Evolutionary conservation across 169 alveolate species (phyloP).

Genomic region (Prorocentrum cordatum): DNA sequence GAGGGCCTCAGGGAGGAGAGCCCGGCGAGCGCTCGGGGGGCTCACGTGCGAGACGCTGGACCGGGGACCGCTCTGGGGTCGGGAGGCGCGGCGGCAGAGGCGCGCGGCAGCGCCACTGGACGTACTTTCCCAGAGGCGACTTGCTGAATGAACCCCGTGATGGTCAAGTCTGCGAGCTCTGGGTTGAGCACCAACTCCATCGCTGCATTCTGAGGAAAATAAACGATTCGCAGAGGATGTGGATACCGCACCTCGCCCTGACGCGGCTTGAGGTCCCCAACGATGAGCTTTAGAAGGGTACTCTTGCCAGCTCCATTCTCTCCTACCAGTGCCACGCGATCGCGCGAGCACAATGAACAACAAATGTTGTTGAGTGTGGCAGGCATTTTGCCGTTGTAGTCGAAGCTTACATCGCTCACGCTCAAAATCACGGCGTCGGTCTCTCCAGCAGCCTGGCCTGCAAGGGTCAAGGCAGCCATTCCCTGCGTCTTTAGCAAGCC

Average conservation of each 20-base stretch:
- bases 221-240: neutral
- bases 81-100: too few relatives aligned
- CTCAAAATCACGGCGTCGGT: neutral
- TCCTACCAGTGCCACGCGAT: too few relatives aligned
- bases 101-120: too few relatives aligned
- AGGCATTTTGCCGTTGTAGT: neutral
- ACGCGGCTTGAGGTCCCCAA: neutral
- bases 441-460: neutral
- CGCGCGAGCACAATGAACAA: neutral
- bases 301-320: too few relatives aligned
- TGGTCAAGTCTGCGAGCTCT: neutral
- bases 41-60: too few relatives aligned
- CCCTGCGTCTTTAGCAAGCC: neutral
- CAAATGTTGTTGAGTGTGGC: neutral
- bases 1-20: too few relatives aligned
- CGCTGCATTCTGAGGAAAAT: neutral
- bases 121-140: neutral
- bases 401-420: neutral
- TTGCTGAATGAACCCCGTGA: neutral
- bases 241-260: neutral
- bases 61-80: too few relatives aligned
- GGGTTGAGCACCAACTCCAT: neutral
- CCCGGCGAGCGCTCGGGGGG: too few relatives aligned
- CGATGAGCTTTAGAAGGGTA: neutral
- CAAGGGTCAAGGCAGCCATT: neutral